Conservation (phyloP, 495 filamentous ascomycete species). For the Xylaria curta region DNA sequence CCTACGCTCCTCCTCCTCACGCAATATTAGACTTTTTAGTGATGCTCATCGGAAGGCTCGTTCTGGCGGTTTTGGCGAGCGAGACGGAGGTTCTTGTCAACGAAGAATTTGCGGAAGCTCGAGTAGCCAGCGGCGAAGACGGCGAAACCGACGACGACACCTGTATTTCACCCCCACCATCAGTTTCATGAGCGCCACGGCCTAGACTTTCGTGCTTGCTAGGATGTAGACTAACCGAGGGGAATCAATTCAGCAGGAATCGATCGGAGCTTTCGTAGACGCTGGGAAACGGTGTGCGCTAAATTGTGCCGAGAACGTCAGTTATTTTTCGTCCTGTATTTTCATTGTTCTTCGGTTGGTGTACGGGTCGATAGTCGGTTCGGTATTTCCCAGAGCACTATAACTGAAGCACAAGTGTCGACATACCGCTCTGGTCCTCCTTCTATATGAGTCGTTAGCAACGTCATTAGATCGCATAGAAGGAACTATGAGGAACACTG, state of each 20-base stretch:
- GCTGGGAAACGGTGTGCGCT: slow-evolving; percentile 98
- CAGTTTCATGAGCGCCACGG: not conserved
- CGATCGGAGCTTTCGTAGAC: slow-evolving; percentile 82
- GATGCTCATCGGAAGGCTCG: slow-evolving; percentile 40
- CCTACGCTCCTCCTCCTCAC: slow-evolving; percentile 4
- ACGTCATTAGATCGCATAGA: slow-evolving; percentile 35
- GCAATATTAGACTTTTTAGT: slow-evolving; percentile 37
- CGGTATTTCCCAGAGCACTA: not conserved
- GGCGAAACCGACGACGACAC: slow-evolving; percentile 77
- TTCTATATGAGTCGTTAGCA: slow-evolving; percentile 61
- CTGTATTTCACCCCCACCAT: slow-evolving; percentile 51
- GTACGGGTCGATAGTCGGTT: not conserved
- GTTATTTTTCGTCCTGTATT: not conserved
- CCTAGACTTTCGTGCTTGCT: slow-evolving; percentile 3
- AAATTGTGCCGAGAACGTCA: slow-evolving; percentile 24
- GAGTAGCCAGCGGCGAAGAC: slow-evolving; percentile 78
- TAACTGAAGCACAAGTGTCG: not conserved
- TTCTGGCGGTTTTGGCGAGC: slow-evolving; percentile 59
- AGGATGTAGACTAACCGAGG: slow-evolving; percentile 70
- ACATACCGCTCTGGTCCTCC: slow-evolving; percentile 83
- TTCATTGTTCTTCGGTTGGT: not conserved
- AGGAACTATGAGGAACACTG: slow-evolving; percentile 48
- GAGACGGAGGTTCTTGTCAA: slow-evolving; percentile 92
- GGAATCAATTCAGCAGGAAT: slow-evolving; percentile 95
- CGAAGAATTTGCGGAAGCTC: slow-evolving; percentile 75